A percentile compares a stretch with the other conserved stretches of the same genome.
Conservation (phyloP, 352 stramenopile species). For the Phytophthora melonis region DNA sequence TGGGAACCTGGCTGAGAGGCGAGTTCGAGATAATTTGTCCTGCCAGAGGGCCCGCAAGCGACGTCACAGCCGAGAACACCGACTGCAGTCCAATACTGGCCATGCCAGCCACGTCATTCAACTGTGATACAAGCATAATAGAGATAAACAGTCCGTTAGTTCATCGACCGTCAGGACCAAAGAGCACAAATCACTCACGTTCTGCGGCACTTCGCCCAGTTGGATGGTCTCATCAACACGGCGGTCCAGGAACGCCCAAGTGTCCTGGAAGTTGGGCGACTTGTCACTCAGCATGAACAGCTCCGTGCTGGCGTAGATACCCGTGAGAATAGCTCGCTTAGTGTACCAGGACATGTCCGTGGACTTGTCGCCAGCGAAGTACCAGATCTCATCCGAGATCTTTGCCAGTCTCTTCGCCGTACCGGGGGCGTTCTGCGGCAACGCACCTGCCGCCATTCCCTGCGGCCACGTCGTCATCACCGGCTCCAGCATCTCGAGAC, state of each 20-base stretch:
- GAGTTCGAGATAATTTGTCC: conserved; percentile 76
- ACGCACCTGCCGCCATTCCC: conserved; percentile 81
- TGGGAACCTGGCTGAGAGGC: conserved; percentile 73
- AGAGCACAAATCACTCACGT: conserved; percentile 53
- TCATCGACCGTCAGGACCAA: not conserved
- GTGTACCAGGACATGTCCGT: conserved; percentile 89
- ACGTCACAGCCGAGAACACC: conserved; percentile 77
- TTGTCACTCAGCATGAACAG: conserved; percentile 88
- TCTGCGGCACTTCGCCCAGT: conserved; percentile 82
- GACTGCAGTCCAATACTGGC: conserved; percentile 83
- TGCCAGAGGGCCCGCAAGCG: conserved; percentile 75
- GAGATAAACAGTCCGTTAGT: conserved; percentile 6
- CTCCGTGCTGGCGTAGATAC: conserved; percentile 85
- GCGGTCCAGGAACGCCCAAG: conserved; percentile 86
- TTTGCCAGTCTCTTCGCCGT: conserved; percentile 78
- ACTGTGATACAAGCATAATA: conserved; percentile 35
- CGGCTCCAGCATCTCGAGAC: conserved; percentile 71
- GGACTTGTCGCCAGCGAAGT: conserved; percentile 88
- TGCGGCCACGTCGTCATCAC: conserved; percentile 75
- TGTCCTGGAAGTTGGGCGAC: conserved; percentile 78
- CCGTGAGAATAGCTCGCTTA: conserved; percentile 82
- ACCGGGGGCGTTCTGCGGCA: conserved; percentile 76
- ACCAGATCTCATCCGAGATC: conserved; percentile 89
- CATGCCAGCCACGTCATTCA: conserved; percentile 82
- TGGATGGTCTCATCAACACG: conserved; percentile 85